These are phyloP conservation scores for Cytospora chrysosperma DNA, from an alignment of 2,329 filamentous ascomycete genomes.

Conservation along the genomic window DNA sequence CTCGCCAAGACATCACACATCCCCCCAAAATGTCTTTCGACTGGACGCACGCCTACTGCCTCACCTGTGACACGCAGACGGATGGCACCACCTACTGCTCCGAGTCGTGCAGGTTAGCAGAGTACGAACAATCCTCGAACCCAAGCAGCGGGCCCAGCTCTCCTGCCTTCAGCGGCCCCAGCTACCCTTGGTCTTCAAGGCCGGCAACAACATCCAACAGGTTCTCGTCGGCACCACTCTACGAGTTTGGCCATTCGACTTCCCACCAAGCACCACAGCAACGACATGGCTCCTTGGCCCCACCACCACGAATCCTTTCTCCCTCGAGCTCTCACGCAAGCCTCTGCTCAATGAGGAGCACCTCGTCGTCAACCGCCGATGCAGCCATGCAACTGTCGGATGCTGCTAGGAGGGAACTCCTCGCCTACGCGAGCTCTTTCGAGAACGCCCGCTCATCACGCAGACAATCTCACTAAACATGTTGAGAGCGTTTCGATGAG, in stretches of 20 bases:
- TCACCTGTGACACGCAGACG: constrained; percentile 89
- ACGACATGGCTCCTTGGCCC: constrained; percentile 41
- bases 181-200: constrained; percentile 46
- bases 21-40: constrained; percentile 52
- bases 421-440: constrained; percentile 84
- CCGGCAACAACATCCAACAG: constrained; percentile 38
- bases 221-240: constrained; percentile 71
- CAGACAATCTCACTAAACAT: constrained; percentile 53
- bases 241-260: constrained; percentile 69
- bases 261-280: constrained; percentile 38
- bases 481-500: constrained; percentile 18
- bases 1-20: constrained; percentile 22
- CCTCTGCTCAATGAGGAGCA: constrained; percentile 74
- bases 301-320: constrained; percentile 47
- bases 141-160: constrained; percentile 59
- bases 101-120: constrained; percentile 83
- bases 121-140: constrained; percentile 68
- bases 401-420: constrained; percentile 75
- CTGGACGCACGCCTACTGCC: constrained; percentile 91
- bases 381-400: constrained; percentile 63
- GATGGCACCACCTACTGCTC: constrained; percentile 85
- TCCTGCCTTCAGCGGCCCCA: constrained; percentile 50
- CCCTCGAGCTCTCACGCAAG: constrained; percentile 82
- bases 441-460: constrained; percentile 71
- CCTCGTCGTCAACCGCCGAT: constrained; percentile 52